Conservation (phyloP, 176 grass and related monocot genomes). For the Oryza punctata region DNA sequence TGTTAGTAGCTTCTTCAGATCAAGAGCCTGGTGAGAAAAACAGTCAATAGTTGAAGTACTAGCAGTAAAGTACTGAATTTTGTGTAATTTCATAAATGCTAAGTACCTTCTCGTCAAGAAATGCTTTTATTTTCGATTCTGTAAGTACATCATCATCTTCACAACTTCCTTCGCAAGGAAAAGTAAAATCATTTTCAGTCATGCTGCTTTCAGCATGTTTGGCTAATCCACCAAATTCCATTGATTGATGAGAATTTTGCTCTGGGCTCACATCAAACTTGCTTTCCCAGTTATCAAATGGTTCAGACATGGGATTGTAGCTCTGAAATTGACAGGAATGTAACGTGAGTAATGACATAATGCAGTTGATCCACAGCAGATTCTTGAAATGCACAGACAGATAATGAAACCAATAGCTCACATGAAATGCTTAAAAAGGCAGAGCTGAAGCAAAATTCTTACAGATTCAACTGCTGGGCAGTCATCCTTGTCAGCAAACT, state of each 20-base stretch:
- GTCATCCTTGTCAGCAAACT: conserved; percentile 66
- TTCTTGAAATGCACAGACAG: conserved; percentile 24
- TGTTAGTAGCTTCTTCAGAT: conserved; percentile 95
- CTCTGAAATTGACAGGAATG: conserved; percentile 51
- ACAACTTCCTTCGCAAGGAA: conserved; percentile 59
- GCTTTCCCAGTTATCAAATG: conserved; percentile 78
- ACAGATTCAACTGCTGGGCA: conserved; percentile 68
- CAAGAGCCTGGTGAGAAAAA: conserved; percentile 68
- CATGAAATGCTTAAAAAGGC: conserved; percentile 33
- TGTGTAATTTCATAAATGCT: conserved; percentile 28
- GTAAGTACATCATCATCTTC: conserved; percentile 89
- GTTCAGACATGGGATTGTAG: conserved; percentile 89
- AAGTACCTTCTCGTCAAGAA: conserved; percentile 93
- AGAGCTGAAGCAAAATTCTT: conserved; percentile 50
- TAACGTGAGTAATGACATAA: conserved; percentile 22
- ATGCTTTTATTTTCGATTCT: conserved; percentile 90
- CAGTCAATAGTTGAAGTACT: conserved; percentile 28
- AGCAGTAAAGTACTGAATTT: conserved; percentile 8
- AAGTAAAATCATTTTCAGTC: conserved; percentile 66
- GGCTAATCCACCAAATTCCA: conserved; percentile 50
- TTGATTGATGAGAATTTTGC: conserved; percentile 45
- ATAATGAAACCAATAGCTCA: conserved; percentile 21
- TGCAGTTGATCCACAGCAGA: conserved; percentile 2
- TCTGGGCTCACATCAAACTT: conserved; percentile 61
- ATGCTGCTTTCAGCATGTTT: conserved; percentile 50